phyloP scores from a whole-genome alignment of 768 basidiomycete species.

The Phylloporus rhodoxanthus region DNA sequence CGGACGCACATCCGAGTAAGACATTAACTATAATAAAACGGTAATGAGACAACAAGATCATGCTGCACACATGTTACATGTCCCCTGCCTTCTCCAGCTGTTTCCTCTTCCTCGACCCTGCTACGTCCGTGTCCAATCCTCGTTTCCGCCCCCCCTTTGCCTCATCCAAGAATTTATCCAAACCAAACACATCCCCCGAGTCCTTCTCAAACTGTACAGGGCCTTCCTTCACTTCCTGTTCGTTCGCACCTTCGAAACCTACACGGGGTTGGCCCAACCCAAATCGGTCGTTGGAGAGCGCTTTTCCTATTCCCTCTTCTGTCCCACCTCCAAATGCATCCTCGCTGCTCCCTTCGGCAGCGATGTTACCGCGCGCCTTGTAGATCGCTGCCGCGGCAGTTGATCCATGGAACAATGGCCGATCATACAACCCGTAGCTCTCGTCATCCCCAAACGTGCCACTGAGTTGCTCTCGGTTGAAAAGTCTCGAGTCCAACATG shows the following conservation, averaged over 20 bases:
- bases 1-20: background rate
- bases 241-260: constrained; percentile 88
- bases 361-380: constrained; percentile 85
- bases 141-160: constrained; percentile 94
- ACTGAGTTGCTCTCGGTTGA: constrained; percentile 90
- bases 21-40: too few relatives aligned
- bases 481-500: constrained; percentile 94
- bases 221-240: constrained; percentile 81
- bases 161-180: constrained; percentile 95
- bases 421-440: constrained; percentile 90
- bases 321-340: constrained; percentile 93
- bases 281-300: constrained; percentile 91
- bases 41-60: background rate
- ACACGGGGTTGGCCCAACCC: constrained; percentile 75
- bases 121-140: constrained; percentile 73
- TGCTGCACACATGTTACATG: constrained; percentile 25
- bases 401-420: constrained; percentile 92
- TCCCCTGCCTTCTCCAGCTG: constrained; percentile 61
- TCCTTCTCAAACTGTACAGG: constrained; percentile 99
- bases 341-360: constrained; percentile 65
- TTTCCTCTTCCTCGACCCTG: constrained; percentile 60
- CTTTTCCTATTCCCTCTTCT: constrained; percentile 88
- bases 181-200: constrained; percentile 90
- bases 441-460: constrained; percentile 86
- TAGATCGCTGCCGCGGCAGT: constrained; percentile 99